Conservation (phyloP, 176 grass and related monocot species). For the Lolium perenne region DNA sequence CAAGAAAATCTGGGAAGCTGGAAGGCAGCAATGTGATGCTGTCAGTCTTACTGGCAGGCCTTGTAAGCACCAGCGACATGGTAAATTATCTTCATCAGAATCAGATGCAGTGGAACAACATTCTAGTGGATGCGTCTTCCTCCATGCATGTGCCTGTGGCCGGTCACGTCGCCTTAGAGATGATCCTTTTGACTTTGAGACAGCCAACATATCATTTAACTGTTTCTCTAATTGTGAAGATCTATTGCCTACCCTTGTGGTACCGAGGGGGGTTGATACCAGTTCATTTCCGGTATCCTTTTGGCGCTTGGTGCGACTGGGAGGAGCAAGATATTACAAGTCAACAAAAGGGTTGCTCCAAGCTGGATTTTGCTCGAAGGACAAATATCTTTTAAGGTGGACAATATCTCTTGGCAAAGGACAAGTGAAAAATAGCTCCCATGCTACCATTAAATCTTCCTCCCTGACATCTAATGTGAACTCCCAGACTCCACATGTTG, state of each 20-base stretch:
- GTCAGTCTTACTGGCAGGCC: conserved; percentile 84
- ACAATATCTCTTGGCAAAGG: conserved; percentile 55
- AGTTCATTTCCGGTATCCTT: conserved; percentile 53
- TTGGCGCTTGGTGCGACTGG: conserved; percentile 86
- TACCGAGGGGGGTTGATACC: conserved; percentile 52
- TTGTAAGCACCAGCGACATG: conserved; percentile 81
- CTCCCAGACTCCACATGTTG: conserved; percentile 31
- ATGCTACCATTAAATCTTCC: conserved; percentile 36
- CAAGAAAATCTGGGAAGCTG: conserved; percentile 81
- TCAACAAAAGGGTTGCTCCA: conserved; percentile 87
- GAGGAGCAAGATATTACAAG: conserved; percentile 93
- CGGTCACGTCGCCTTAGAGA: conserved; percentile 75
- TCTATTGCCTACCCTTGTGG: conserved; percentile 73
- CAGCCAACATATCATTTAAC: conserved; percentile 78
- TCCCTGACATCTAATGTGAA: conserved; percentile 41
- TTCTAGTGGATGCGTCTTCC: conserved; percentile 81
- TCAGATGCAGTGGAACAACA: conserved; percentile 55
- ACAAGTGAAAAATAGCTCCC: conserved; percentile 36
- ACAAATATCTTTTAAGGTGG: conserved; percentile 83
- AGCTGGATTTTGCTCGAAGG: conserved; percentile 76
- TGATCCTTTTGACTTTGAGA: conserved; percentile 90
- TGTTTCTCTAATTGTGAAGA: conserved; percentile 85
- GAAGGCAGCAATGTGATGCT: conserved; percentile 92
- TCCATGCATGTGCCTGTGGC: conserved; percentile 98
- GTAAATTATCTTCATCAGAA: conserved; percentile 40